Percentiles rank a stretch among this genome's conserved stretches.
Evolutionary conservation across 2,329 filamentous ascomycete species (phyloP).

Genomic region (Raffaelea ambrosiae): DNA sequence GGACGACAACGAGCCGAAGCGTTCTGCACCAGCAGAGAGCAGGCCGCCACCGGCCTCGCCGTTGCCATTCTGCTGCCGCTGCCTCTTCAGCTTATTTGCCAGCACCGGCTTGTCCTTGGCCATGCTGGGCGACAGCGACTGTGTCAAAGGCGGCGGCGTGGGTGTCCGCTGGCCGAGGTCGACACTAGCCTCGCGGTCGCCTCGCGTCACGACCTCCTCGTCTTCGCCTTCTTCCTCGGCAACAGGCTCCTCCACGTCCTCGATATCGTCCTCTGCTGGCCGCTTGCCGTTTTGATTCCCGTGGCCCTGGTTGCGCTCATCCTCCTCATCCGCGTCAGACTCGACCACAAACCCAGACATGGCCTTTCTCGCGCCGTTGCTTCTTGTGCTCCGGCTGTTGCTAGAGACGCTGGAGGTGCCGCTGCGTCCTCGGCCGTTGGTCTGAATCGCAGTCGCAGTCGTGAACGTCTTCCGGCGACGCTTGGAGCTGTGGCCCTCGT

Average conservation of each 20-base stretch:
- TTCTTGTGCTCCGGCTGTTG: too few species aligned
- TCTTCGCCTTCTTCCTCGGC: background rate
- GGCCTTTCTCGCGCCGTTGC: too few species aligned
- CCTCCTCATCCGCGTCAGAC: too few species aligned
- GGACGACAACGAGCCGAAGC: too few species aligned
- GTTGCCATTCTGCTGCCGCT: background rate
- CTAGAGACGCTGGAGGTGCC: too few species aligned
- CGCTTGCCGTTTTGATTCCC: background rate
- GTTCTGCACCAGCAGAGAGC: background rate
- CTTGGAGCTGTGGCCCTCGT: background rate
- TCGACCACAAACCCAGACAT: too few species aligned
- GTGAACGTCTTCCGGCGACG: background rate
- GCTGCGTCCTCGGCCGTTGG: too few species aligned
- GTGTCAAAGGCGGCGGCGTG: background rate
- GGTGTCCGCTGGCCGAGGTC: background rate
- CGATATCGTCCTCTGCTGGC: background rate
- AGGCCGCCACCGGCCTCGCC: background rate
- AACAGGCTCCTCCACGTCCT: background rate
- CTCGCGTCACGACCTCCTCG: too few species aligned
- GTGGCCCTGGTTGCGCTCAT: too few species aligned
- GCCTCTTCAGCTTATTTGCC: background rate
- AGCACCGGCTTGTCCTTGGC: background rate
- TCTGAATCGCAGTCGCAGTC: background rate
- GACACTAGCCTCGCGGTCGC: background rate
- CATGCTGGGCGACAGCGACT: slow-evolving; percentile 1